Percentiles rank a stretch among this genome's conserved stretches.
phyloP scores from a whole-genome alignment of 2,329 filamentous ascomycete species.

The Grosmannia penicillata region DNA sequence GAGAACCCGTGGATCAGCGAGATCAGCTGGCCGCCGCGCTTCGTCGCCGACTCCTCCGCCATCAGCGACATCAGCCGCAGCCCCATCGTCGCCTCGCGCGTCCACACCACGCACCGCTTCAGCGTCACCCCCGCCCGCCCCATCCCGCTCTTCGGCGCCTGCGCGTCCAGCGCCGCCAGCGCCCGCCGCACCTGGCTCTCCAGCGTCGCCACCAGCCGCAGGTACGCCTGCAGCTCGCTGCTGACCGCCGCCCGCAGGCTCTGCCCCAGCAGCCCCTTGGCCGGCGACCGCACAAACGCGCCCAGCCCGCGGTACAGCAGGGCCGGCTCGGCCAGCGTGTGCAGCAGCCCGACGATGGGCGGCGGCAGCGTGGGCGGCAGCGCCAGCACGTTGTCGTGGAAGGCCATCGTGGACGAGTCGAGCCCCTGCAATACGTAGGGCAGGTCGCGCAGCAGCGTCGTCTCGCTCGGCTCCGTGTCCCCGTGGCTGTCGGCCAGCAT shows the following conservation, averaged over 20 bases:
- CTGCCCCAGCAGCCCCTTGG: constrained; percentile 77
- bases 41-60: constrained; percentile 73
- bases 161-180: constrained; percentile 56
- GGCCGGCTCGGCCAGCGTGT: constrained; percentile 83
- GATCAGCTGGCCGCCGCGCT: constrained; percentile 80
- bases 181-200: constrained; percentile 85
- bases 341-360: constrained; percentile 72
- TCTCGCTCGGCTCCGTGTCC: constrained; percentile 47
- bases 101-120: constrained; percentile 95
- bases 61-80: constrained; percentile 86
- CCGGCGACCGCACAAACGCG: constrained; percentile 65
- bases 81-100: constrained; percentile 90
- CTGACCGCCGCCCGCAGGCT: constrained; percentile 80
- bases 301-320: constrained; percentile 75
- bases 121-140: constrained; percentile 83
- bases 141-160: constrained; percentile 52
- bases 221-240: constrained; percentile 73
- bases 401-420: constrained; percentile 72
- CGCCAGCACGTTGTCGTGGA: constrained; percentile 50
- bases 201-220: constrained; percentile 78
- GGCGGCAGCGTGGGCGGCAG: constrained; percentile 68
- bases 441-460: constrained; percentile 58
- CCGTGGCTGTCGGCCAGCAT: constrained; percentile 41
- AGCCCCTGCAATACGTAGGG: constrained; percentile 89
- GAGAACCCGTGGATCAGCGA: constrained; percentile 89